A percentile compares a stretch with the other conserved stretches of the same genome.
These are phyloP conservation scores for Ambrosiella cleistominuta DNA, from an alignment of 2,329 filamentous ascomycete species.

Conservation along the genomic window DNA sequence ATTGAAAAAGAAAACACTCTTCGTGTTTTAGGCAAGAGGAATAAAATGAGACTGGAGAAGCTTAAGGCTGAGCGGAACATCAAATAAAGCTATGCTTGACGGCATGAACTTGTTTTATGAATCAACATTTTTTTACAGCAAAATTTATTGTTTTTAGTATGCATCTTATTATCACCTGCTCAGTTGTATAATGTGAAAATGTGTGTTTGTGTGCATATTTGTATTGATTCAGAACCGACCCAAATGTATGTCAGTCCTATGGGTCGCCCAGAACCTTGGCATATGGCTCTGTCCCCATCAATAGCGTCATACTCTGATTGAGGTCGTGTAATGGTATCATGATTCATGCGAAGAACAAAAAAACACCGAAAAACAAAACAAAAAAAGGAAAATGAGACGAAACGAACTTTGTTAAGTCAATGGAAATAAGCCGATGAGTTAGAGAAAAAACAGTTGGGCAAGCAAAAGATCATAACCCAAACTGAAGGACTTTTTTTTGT, in stretches of 20 bases:
- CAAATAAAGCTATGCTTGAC: background rate
- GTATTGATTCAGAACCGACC: too few species aligned
- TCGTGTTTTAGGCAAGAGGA: conserved; percentile 49
- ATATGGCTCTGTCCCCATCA: background rate
- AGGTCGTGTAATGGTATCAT: background rate
- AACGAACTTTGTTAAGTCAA: too few species aligned
- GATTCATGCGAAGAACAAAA: too few species aligned
- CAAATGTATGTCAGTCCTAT: too few species aligned
- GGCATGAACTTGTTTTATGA: background rate
- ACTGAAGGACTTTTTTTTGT: background rate
- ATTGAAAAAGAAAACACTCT: conserved; percentile 50
- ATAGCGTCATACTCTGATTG: background rate
- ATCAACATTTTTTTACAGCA: background rate
- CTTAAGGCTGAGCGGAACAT: conserved; percentile 20
- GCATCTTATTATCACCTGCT: background rate
- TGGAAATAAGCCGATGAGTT: background rate
- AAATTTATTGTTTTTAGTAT: too few species aligned
- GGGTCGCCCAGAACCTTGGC: background rate
- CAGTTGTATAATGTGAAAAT: background rate
- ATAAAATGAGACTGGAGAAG: conserved; percentile 41
- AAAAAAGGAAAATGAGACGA: too few species aligned
- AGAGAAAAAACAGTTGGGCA: background rate
- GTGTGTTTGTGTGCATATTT: background rate
- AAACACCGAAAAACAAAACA: too few species aligned
- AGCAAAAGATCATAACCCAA: background rate